Base-by-base conservation (phyloP, 2,329 filamentous ascomycete species). In the Pyrenophora teres region DNA sequence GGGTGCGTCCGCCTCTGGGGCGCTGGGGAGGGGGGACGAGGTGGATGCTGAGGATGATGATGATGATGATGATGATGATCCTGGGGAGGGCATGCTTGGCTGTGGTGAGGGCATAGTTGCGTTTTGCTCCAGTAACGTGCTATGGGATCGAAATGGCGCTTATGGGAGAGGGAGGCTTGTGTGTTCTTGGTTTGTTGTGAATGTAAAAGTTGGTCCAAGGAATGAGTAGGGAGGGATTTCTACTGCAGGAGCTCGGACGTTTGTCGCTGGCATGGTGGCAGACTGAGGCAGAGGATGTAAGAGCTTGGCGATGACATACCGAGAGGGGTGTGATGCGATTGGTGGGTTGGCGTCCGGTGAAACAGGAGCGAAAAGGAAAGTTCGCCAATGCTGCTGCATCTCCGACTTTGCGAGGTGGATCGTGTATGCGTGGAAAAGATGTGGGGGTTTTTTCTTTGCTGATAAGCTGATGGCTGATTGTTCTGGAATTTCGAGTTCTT, bases 261-360 rank as follows among this genome's bases (percentile, higher is more conserved):
- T 38, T 19, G 16, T 10, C 10, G 16, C 25, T 6, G 46, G 39
- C 35, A 40, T 12, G 41, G 31, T 39, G 25, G 10, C 27, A 30
- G 10, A 36, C 27, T 59, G 60, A 59, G 47, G 57, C 60, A 56
- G 31, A 15, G 35, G 40, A 30, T 39, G 57, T 60, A 50, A 38
- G 40, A 60, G 56, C 63, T 65, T 65, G 63, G 63, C 63, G 57
- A 46, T 60, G 46, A 58, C 51, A 57, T 50, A 27, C 67, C 74
- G 4, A 66, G 76, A 44, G 72, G 67, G 21, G 71, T 70, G 2
- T 61, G 74, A 10, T 71, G 75, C 60, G 64, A 68, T 50, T 69
- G 64, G 56, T 56, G 68, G 16, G 21, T 12, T 30, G 9, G 27
- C 27, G 27, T 30, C 27, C 27, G 27, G 27, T 30, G 27, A 30